phyloP scores from a whole-genome alignment of 2,329 filamentous ascomycete genomes.

The Davidsoniella virescens region DNA sequence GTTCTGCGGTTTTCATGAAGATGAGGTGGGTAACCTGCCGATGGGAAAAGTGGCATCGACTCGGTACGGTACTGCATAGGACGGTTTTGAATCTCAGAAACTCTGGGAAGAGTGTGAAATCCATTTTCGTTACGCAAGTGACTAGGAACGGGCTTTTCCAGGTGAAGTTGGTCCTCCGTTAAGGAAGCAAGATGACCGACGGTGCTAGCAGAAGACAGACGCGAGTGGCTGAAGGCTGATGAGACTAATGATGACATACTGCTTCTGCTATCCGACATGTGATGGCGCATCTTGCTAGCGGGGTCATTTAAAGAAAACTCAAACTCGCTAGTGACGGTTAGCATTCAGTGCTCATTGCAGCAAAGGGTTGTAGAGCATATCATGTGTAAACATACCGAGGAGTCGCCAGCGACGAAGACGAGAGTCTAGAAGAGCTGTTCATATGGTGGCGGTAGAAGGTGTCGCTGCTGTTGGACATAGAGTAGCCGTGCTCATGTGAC shows the following conservation, averaged over 20 bases:
- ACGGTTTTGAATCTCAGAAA: conserved; percentile 8
- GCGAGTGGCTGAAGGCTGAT: conserved; percentile 29
- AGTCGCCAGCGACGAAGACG: conserved; percentile 12
- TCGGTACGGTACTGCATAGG: conserved; percentile 11
- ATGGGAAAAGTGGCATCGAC: conserved; percentile 9
- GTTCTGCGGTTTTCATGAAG: conserved; percentile 6
- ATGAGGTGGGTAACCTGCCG: conserved; percentile 4
- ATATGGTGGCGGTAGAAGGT: conserved; percentile 16
- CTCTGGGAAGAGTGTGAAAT: conserved; percentile 8
- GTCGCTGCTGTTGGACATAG: conserved; percentile 15
- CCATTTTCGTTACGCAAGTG: conserved; percentile 6
- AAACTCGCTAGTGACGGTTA: conserved; percentile 7
- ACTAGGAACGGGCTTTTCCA: conserved; percentile 9
- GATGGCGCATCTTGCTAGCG: conserved; percentile 20
- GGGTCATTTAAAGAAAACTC: conserved; percentile 9
- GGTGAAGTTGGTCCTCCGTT: conserved; percentile 11
- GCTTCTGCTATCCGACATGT: conserved; percentile 35
- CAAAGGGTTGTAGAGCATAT: not conserved
- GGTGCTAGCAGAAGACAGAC: conserved; percentile 38
- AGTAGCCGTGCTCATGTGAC: conserved; percentile 13
- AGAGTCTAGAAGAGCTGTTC: conserved; percentile 14
- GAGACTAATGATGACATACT: conserved; percentile 34
- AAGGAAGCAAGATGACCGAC: conserved; percentile 21
- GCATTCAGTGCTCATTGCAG: not conserved
- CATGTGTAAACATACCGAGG: conserved; percentile 6